Evolutionary conservation across 2,329 filamentous ascomycete genomes (phyloP), one percentile per base, ranked within the genome.

Genomic region (Fusarium tuaranense): DNA sequence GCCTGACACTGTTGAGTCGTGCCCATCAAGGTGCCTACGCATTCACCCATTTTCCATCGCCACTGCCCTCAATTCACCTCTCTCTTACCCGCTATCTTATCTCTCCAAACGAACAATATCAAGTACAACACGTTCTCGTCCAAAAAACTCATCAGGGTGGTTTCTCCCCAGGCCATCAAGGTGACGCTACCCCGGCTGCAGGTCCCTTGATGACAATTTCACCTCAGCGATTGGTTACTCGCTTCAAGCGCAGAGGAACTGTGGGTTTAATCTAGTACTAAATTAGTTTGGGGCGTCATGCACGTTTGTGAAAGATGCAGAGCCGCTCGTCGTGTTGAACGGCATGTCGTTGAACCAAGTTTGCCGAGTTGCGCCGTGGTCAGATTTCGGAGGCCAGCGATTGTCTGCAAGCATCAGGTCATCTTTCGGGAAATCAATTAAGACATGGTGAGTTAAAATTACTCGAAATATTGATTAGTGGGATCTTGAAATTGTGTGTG

Each of bases 91-190:
- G 22, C 46, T 53, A 53, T 53, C 48, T 32, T 53, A 32, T 53
- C 48, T 8, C 1, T 7, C 9, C 16, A 53, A 53, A 32, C 12
- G 6, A 53, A 32, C 27, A 20, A 32, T 20, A 53, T 53, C 9
- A 53, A 32, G 25, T 73, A 30, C 55, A 30, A 3, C 20, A 39
- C 30, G 39, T 36, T 36, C 27, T 8, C 20, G 60, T 12, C 34
- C 55, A 41, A 62, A 32, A 9, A 34, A 73, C 64, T 67, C 73
- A 78, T 78, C 76, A 76, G 48, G 76, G 74, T 78, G 34, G 20
- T 20, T 20, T 27, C 4, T 51, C 36, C 34, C 46, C 32, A 12
- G 27, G 22, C 70, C 76, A 78, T 78, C 76, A 75, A 14, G 75
- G 76, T 78, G 38, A 62, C 65, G 59, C 41, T 55, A 68, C 58